Evolutionary conservation across 169 alveolate species (phyloP).

Genomic region (Haemoproteus tartakovskyi): DNA sequence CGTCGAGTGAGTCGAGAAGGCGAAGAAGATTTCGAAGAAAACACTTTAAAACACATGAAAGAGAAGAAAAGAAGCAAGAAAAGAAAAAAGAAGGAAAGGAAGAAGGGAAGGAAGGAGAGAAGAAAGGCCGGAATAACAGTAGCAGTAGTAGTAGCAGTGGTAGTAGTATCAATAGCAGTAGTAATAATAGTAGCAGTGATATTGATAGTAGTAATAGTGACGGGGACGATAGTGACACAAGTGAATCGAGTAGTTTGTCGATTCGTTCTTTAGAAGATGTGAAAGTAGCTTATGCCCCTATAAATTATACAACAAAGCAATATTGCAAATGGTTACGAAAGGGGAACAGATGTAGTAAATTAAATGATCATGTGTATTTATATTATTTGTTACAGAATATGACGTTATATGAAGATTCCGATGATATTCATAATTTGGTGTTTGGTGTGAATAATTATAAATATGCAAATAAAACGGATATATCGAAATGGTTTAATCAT

Average conservation of each 20-base stretch:
- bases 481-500: conserved; percentile 70
- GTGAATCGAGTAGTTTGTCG: conserved; percentile 33
- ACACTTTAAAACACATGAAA: too few relatives aligned
- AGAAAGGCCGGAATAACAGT: too few relatives aligned
- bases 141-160: too few relatives aligned
- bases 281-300: conserved; percentile 13
- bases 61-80: too few relatives aligned
- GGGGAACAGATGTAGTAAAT: conserved; percentile 41
- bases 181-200: conserved; percentile 31
- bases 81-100: too few relatives aligned
- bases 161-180: conserved; percentile 20
- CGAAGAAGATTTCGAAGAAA: too few relatives aligned
- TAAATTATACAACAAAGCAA: conserved; percentile 54
- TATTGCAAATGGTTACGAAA: conserved; percentile 55
- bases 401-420: conserved; percentile 25
- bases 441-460: conserved; percentile 61
- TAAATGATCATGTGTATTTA: conserved; percentile 56
- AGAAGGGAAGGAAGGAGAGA: conserved; percentile 44
- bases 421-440: conserved; percentile 45
- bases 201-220: conserved; percentile 53
- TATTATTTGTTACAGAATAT: conserved; percentile 42
- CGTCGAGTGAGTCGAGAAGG: too few relatives aligned
- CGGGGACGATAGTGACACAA: too few relatives aligned
- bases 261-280: conserved; percentile 36
- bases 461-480: conserved; percentile 36